Evolutionary conservation across 2,329 filamentous ascomycete genomes (phyloP).

Genomic region (Sarocladium kiliense): DNA sequence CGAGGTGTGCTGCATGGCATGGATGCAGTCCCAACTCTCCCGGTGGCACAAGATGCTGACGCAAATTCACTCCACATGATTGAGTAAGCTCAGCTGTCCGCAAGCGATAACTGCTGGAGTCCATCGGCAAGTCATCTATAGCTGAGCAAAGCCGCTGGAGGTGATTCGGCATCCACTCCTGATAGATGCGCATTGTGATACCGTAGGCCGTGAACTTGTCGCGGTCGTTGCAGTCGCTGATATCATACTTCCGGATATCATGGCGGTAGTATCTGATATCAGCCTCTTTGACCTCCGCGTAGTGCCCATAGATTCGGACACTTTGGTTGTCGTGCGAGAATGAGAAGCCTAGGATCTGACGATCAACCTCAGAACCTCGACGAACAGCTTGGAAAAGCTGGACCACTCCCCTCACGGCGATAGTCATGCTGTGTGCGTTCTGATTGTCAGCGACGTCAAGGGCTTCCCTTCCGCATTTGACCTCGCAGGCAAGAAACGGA

Average conservation of each 20-base stretch:
- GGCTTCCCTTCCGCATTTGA: slow-evolving; percentile 34
- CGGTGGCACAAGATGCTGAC: too few relatives aligned
- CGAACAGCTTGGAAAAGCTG: slow-evolving; percentile 32
- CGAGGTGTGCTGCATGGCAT: too few relatives aligned
- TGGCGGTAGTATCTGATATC: slow-evolving; percentile 32
- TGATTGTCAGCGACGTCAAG: slow-evolving; percentile 33
- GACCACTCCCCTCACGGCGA: slow-evolving; percentile 31
- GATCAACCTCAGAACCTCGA: slow-evolving; percentile 30
- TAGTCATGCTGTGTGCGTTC: slow-evolving; percentile 35
- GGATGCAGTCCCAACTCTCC: too few relatives aligned
- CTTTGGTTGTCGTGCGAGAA: slow-evolving; percentile 25
- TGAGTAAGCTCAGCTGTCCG: not conserved
- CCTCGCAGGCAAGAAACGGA: slow-evolving; percentile 43
- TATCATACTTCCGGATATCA: slow-evolving; percentile 26
- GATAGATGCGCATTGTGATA: slow-evolving; percentile 9
- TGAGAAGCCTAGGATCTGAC: slow-evolving; percentile 38
- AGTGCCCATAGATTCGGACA: slow-evolving; percentile 35
- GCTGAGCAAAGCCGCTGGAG: slow-evolving; percentile 7
- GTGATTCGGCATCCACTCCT: slow-evolving; percentile 5
- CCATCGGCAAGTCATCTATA: not conserved
- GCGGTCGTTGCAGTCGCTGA: slow-evolving; percentile 16
- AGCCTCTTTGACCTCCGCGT: slow-evolving; percentile 25
- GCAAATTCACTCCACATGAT: too few relatives aligned
- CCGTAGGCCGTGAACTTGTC: slow-evolving; percentile 11
- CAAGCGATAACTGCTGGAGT: not conserved